Percentiles rank a stretch among this genome's conserved stretches.
phyloP scores from a whole-genome alignment of 805 yeast species.

The Hagleromyces aurorensis region DNA sequence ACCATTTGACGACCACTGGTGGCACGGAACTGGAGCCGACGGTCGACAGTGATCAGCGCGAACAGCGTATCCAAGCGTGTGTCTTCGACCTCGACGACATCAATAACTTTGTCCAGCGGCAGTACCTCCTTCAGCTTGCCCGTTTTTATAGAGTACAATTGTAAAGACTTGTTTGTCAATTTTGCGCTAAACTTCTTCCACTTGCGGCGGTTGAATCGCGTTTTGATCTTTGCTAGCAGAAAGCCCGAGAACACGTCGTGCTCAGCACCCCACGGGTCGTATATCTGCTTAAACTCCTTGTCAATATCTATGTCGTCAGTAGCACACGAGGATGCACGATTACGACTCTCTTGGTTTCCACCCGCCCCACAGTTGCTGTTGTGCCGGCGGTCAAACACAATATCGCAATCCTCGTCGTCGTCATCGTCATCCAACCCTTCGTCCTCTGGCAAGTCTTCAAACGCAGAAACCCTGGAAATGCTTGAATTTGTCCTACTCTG shows the following conservation, averaged over 20 bases:
- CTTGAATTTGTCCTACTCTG: slow-evolving; percentile 1
- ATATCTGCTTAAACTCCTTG: slow-evolving; percentile 14
- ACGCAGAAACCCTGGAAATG: slow-evolving; percentile 1
- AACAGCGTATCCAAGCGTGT: slow-evolving; percentile 9
- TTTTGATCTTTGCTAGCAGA: slow-evolving; percentile 12
- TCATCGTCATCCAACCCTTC: background rate
- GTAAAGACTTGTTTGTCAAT: slow-evolving; percentile 12
- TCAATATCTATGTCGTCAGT: slow-evolving; percentile 7
- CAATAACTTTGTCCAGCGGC: slow-evolving; percentile 12
- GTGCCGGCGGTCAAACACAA: slow-evolving; percentile 1
- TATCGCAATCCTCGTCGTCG: slow-evolving; percentile 7
- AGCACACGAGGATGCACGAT: no score
- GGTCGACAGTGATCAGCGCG: slow-evolving; percentile 15
- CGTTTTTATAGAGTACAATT: slow-evolving; percentile 12
- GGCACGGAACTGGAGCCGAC: slow-evolving; percentile 15
- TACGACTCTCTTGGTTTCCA: background rate
- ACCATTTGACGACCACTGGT: slow-evolving; percentile 16
- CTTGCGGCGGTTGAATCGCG: slow-evolving; percentile 13
- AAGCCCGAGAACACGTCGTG: slow-evolving; percentile 13
- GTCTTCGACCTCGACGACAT: slow-evolving; percentile 16
- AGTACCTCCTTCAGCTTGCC: slow-evolving; percentile 10
- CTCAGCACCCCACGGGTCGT: slow-evolving; percentile 10
- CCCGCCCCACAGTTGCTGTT: background rate
- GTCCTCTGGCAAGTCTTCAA: no score
- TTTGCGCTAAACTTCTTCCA: slow-evolving; percentile 16